Evolutionary conservation across 2,329 filamentous ascomycete genomes (phyloP), one percentile per base, ranked within the genome.

Genomic region (Xylaria sp.): DNA sequence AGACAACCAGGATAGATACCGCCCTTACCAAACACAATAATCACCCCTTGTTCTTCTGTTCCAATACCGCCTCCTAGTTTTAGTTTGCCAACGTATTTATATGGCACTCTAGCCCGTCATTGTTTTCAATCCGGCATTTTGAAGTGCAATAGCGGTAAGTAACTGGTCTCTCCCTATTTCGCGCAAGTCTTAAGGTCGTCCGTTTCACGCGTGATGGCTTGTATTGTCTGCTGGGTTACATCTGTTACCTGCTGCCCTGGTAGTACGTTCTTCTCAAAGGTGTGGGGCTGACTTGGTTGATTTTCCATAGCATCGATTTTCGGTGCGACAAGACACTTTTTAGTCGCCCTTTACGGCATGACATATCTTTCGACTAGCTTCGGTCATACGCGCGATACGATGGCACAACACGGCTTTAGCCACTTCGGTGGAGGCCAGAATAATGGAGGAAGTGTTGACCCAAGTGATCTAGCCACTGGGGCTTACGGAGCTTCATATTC

Each of bases 391-490:
- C 65, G 69, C 69, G 65, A 72, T 68, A 74, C 74, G 69, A 88
- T 88, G 86, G 84, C 86, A 73, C 85, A 87, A 63, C 85, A 87
- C 81, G 80, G 81, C 74, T 89, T 88, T 79, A 82, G 82, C 76
- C 85, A 86, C 72, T 88, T 88, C 76, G 82, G 82, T 73, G 84
- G 84, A 71, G 81, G 82, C 75, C 85, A 86, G 72, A 85, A 85
- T 71, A 84, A 82, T 67, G 82, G 85, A 71, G 86, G 80, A 60
- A 87, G 87, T 76, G 90, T 98, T 76, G 93, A 98, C 77, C 95
- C 95, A 11, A 95, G 93, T 69, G 93, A 96, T 71, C 86, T 98
- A 68, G 89, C 89, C 74, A 92, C 81, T 14, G 85, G 85, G 72
- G 84, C 84, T 67, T 90, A 86, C 77, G 88, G 87, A 24, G 84